Evolutionary conservation across 2,329 filamentous ascomycete species (phyloP), one percentile per base, ranked within the genome.

Genomic region (Fusarium algeriense): DNA sequence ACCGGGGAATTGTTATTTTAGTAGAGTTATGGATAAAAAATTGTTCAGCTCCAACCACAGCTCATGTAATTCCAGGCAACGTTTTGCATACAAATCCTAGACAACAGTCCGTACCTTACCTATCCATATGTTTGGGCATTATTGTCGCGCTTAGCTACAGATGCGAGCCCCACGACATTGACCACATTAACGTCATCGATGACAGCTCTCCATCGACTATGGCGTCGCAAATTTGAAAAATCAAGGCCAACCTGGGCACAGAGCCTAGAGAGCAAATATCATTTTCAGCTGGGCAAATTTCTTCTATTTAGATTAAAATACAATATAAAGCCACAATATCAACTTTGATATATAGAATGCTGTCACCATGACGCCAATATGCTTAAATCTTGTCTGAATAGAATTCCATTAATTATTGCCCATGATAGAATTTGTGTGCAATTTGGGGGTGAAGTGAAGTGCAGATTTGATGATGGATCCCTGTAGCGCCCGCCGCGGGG

Each of bases 181-280:
- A 57, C 40, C 49, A 37, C 43, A 45, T 57, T 28, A 68, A 73
- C 70, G 70, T 73, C 70, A 73, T 73, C 67, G 46, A 52, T 54
- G 60, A 58, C 56, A 58, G 52, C 56, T 58, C 62, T 49, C 44
- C 54, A 73, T 73, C 55, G 45, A 71, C 34, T 32, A 68, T 73
- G 45, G 70, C 67, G 63, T 62, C 45, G 67, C 41, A 61, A 60
- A 55, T 69, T 65, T 50, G 44, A 55, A 58, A 61, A 73, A 73
- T 71, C 70, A 73, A 73, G 70, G 70, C 65, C 35, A 54, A 60
- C 48, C 52, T 46, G 48, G 49, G 41, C 64, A 44, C 28, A 38
- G 60, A 60, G 60, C 48, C 69, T 67, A 55, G 60, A 57, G 63
- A 67, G 30, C 20, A 34, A 60, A 60, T 41, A 10, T 52, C 8